Conservation (phyloP, 2,329 filamentous ascomycete species). For the Colletotrichum siamense region DNA sequence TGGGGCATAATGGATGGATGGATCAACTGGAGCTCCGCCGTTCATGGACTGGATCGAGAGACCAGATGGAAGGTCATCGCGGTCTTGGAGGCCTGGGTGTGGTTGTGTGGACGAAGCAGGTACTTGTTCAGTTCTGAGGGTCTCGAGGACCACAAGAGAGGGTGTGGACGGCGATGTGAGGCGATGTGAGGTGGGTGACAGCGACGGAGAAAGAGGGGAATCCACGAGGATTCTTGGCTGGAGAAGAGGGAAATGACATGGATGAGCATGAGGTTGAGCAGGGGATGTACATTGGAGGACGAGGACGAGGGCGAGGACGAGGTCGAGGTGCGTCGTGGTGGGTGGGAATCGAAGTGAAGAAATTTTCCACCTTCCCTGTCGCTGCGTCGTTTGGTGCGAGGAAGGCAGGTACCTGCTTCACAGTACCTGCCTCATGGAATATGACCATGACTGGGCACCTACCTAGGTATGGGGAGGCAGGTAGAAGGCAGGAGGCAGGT, state of each 20-base stretch:
- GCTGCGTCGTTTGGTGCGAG: not conserved
- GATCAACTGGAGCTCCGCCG: not conserved
- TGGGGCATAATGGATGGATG: constrained; percentile 7
- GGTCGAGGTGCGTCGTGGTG: not conserved
- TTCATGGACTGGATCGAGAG: not conserved
- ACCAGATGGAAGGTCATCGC: not conserved
- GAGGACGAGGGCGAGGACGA: not conserved
- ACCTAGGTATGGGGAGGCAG: not conserved
- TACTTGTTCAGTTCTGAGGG: not conserved
- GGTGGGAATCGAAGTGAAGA: constrained; percentile 18
- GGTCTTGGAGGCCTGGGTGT: not conserved
- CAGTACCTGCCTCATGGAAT: not conserved
- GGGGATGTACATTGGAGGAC: not conserved
- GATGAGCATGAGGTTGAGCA: not conserved
- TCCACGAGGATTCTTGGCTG: not conserved
- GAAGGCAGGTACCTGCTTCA: not conserved
- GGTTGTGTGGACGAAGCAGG: not conserved
- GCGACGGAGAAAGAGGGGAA: not conserved
- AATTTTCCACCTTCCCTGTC: constrained; percentile 20
- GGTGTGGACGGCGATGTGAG: not conserved
- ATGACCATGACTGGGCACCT: not conserved
- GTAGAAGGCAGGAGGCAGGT: not conserved
- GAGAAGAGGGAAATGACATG: not conserved
- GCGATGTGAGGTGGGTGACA: not conserved
- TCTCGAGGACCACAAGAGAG: not conserved